phyloP scores from a whole-genome alignment of 495 filamentous ascomycete genomes.

The Daldinia childiae region DNA sequence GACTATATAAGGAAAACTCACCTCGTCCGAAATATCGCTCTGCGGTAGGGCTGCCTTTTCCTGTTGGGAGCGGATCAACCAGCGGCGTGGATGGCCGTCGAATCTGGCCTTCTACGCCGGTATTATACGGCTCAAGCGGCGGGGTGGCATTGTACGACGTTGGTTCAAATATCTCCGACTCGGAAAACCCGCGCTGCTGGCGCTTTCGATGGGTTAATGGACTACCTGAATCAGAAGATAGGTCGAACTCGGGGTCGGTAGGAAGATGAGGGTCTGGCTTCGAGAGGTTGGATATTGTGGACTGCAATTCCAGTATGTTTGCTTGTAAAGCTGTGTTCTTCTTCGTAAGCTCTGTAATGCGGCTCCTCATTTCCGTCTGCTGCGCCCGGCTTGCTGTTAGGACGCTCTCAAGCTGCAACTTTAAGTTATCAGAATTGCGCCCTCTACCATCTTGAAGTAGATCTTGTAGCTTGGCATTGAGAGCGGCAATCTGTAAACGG shows the following conservation, averaged over 20 bases:
- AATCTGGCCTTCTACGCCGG: conserved; percentile 6
- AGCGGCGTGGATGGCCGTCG: conserved; percentile 47
- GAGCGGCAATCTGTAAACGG: conserved; percentile 55
- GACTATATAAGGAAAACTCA: conserved; percentile 38
- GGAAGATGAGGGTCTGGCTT: conserved; percentile 14
- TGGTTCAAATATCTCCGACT: conserved; percentile 47
- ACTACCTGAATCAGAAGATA: conserved; percentile 39
- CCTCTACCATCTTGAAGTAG: conserved; percentile 43
- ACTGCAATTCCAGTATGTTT: conserved; percentile 49
- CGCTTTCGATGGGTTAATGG: conserved; percentile 34
- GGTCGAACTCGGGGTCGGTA: conserved; percentile 34
- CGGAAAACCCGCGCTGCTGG: conserved; percentile 48
- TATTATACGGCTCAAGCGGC: conserved; percentile 46
- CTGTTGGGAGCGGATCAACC: conserved; percentile 29
- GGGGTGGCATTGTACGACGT: conserved; percentile 50
- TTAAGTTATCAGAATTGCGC: conserved; percentile 43
- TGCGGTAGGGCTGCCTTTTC: conserved; percentile 52
- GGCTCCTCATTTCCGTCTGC: conserved; percentile 55
- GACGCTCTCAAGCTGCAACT: conserved; percentile 48
- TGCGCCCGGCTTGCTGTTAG: conserved; percentile 52
- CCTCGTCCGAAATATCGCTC: conserved; percentile 58
- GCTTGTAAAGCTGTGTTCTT: conserved; percentile 55
- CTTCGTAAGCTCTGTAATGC: conserved; percentile 51
- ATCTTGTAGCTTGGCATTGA: conserved; percentile 54
- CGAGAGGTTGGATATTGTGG: conserved; percentile 34